Base-by-base conservation (phyloP, 768 basidiomycete genomes). In the Phallus indusiatus region DNA sequence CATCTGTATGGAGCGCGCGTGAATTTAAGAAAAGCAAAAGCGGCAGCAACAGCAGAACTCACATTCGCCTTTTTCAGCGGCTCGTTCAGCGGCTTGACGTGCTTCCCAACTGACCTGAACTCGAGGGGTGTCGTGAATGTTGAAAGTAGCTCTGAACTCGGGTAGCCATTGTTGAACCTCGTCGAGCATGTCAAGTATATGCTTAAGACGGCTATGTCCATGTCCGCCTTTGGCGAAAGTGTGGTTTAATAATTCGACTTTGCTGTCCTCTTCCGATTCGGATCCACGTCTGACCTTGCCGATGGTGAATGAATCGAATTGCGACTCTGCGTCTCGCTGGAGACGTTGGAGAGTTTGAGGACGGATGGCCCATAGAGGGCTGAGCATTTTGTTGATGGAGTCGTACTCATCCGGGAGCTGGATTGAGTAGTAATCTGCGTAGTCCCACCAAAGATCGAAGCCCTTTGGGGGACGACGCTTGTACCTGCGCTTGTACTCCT, bases 331-430 rank as follows among this genome's bases (percentile, higher is more conserved):
- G 48, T 69, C 65, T 1, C 35, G 47, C 18, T 70, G 72, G 17
- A 72, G 60, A 7, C 36, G 50, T 33, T 65, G 65, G 1, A 78
- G 65, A 47, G 70, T 69, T 0, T 53, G 48, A 7, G 77, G 76
- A 8, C 64, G 59, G 36, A 77, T 63, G 9, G 73, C 78, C 72
- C 74, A 76, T 65, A 75, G 78, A 0, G 76, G 78, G 33, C 73
- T 68, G 8, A 80, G 61, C 60, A 78, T 73, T 16, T 61, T 65
- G 61, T 69, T 63, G 55, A 82, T 80, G 56, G 77, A 75, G 64
- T 81, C 79, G 63, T 81, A 82, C 60, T 81, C 81, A 64, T 81
- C 80, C 7, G 76, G 75, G 8, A 81, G 70, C 54, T 74, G 75
- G 18, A 82, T 75, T 37, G 77, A 68, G 64, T 81, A 65, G 36